These are phyloP conservation scores for Ambrosiella beaveri DNA, from an alignment of 2,329 filamentous ascomycete species.

Conservation along the genomic window DNA sequence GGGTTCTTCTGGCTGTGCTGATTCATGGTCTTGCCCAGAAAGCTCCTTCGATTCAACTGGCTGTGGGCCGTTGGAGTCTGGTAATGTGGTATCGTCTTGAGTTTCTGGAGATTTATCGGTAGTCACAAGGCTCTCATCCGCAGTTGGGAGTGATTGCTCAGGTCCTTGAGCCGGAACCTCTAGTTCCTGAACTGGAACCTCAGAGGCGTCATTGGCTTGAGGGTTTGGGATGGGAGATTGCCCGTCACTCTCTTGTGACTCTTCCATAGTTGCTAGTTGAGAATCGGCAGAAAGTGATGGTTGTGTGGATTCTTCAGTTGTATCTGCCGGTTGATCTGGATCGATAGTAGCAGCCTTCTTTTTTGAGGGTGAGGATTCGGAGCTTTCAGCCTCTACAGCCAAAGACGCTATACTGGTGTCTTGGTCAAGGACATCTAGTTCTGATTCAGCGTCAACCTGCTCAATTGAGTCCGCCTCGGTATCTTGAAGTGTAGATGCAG, in stretches of 20 bases:
- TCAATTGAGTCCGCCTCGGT: background rate
- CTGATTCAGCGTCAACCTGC: background rate
- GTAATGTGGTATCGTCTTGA: background rate
- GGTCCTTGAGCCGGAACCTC: background rate
- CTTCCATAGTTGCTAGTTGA: too few species aligned
- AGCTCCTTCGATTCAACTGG: too few species aligned
- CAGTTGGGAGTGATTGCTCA: background rate
- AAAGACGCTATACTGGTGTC: background rate
- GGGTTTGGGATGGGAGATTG: too few species aligned
- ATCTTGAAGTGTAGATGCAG: background rate
- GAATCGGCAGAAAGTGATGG: too few species aligned
- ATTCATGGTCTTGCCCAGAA: too few species aligned
- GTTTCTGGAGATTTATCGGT: background rate
- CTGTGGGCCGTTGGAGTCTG: background rate
- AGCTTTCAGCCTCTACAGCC: background rate
- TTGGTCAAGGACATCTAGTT: background rate
- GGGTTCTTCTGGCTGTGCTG: too few species aligned
- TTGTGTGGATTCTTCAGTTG: too few species aligned
- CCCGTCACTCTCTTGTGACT: too few species aligned
- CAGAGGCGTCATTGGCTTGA: background rate
- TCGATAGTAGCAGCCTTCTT: background rate
- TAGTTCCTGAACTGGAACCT: background rate
- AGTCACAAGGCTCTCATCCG: background rate
- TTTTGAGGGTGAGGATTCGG: background rate
- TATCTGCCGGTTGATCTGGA: background rate